Evolutionary conservation across 2,329 filamentous ascomycete species (phyloP).

Genomic region (Bertia moriformis): DNA sequence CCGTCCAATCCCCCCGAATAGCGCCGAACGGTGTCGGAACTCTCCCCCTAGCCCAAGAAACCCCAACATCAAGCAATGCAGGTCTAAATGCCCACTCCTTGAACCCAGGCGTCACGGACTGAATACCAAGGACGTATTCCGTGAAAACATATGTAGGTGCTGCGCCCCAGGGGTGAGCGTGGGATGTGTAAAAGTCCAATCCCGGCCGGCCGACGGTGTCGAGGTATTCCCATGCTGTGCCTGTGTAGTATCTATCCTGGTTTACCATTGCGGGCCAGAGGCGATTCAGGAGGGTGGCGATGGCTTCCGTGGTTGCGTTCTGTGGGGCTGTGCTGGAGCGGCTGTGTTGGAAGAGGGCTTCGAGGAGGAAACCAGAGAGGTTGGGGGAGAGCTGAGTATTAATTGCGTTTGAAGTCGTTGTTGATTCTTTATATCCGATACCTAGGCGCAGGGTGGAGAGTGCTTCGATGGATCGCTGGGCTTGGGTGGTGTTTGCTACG

Average conservation of each 20-base stretch:
- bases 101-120: too few relatives aligned
- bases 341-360: constrained; percentile 15
- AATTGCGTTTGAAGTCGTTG: constrained; percentile 2
- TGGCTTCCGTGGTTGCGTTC: constrained; percentile 8
- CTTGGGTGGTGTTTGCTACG: constrained; percentile 3
- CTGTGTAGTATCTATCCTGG: constrained; percentile 16
- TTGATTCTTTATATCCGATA: constrained; percentile 8
- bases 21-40: too few relatives aligned
- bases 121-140: constrained; percentile 13
- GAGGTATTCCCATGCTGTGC: constrained; percentile 25
- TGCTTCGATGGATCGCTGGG: constrained; percentile 4
- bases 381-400: constrained; percentile 16
- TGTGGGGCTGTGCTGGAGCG: too few relatives aligned
- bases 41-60: too few relatives aligned
- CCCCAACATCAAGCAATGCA: too few relatives aligned
- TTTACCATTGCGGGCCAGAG: constrained; percentile 22
- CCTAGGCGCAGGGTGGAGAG: constrained; percentile 4
- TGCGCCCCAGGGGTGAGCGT: constrained; percentile 23
- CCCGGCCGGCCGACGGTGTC: constrained; percentile 18
- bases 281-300: constrained; percentile 13
- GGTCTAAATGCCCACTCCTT: too few relatives aligned
- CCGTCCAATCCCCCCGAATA: too few relatives aligned
- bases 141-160: constrained; percentile 25
- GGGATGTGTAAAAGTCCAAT: constrained; percentile 20
- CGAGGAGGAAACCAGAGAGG: constrained; percentile 20